Percentiles rank a stretch among this genome's conserved stretches.
Evolutionary conservation across 2,329 filamentous ascomycete species (phyloP).

Genomic region (Cladophialophora carrionii): DNA sequence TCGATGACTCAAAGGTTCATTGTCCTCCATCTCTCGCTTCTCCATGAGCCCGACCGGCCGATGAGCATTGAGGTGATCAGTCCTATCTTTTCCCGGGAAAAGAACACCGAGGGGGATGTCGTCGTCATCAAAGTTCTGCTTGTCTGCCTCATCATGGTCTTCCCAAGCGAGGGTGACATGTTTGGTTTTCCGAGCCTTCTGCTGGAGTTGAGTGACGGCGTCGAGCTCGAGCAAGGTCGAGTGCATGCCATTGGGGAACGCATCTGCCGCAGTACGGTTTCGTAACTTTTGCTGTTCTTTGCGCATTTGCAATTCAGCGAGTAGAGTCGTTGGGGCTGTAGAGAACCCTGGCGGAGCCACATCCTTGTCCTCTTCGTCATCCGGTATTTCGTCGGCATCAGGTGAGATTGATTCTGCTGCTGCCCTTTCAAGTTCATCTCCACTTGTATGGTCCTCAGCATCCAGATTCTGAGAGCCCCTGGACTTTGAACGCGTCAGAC

Average conservation of each 20-base stretch:
- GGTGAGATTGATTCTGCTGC: constrained; percentile 35
- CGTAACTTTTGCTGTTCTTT: constrained; percentile 86
- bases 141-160: constrained; percentile 58
- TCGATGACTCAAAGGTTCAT: constrained; percentile 80
- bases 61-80: constrained; percentile 41
- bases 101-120: constrained; percentile 87
- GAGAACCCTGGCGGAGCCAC: constrained; percentile 57
- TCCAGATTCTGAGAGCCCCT: constrained; percentile 28
- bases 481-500: constrained; percentile 32
- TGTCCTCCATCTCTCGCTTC: constrained; percentile 83
- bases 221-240: constrained; percentile 89
- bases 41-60: constrained; percentile 58
- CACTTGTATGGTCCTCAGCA: constrained; percentile 31
- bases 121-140: constrained; percentile 67
- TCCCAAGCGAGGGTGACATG: constrained; percentile 92
- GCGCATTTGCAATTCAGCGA: constrained; percentile 87
- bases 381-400: constrained; percentile 37
- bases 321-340: constrained; percentile 81
- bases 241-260: constrained; percentile 77
- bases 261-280: constrained; percentile 67
- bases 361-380: constrained; percentile 51
- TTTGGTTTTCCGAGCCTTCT: constrained; percentile 71
- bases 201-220: constrained; percentile 82
- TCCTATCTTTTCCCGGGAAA: constrained; percentile 56
- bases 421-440: constrained; percentile 34